These are phyloP conservation scores for Sanghuangporus sanghuang DNA, from an alignment of 1,284 basidiomycete species.

Conservation along the genomic window DNA sequence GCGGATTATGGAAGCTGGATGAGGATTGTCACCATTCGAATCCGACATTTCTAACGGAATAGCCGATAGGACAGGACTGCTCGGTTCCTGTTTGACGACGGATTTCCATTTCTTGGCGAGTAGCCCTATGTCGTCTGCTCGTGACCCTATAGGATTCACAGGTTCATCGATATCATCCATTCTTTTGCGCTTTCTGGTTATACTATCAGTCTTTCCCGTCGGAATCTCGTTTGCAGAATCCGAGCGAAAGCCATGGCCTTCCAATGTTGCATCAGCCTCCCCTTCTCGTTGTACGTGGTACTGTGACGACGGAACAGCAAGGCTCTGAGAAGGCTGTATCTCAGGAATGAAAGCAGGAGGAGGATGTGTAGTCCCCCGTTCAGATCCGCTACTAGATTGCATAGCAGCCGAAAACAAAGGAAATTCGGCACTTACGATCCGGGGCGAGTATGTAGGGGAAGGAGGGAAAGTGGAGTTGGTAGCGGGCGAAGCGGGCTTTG, in stretches of 20 bases:
- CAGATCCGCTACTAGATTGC: background rate
- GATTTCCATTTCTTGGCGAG: conserved; percentile 1
- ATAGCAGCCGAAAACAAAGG: no score
- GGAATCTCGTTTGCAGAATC: no score
- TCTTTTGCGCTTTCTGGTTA: background rate
- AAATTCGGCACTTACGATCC: no score
- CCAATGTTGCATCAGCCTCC: no score
- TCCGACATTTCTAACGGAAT: background rate
- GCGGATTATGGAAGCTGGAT: background rate
- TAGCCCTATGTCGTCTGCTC: background rate
- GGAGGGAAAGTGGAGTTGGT: background rate
- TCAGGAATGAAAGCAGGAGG: conserved; percentile 4
- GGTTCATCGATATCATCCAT: background rate
- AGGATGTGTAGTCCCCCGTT: background rate
- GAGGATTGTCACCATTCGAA: background rate
- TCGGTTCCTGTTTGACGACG: conserved; percentile 1
- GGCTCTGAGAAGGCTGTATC: background rate
- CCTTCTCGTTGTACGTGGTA: background rate
- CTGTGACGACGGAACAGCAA: background rate
- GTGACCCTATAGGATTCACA: background rate
- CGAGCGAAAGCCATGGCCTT: no score
- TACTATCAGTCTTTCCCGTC: background rate
- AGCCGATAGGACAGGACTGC: background rate
- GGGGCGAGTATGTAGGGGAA: background rate
- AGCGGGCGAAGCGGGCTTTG: no score